Conservation (phyloP, 75 land plant species). For the Picea glauca region DNA sequence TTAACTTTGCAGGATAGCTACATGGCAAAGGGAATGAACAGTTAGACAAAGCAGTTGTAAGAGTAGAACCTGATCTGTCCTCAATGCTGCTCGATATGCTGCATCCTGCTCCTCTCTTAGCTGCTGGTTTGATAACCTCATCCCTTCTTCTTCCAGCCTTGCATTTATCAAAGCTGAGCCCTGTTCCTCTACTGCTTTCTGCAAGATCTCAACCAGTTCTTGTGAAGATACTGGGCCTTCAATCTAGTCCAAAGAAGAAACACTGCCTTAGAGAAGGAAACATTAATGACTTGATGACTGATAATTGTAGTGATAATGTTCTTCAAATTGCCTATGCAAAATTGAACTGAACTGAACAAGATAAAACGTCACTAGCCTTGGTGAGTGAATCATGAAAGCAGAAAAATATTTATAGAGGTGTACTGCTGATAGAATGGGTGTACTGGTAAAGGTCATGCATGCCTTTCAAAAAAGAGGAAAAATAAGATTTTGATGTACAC, state of each 20-base stretch:
- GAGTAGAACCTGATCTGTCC: conserved; percentile 31
- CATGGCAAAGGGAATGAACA: background rate
- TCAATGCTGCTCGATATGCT: conserved; percentile 37
- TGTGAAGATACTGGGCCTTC: conserved; percentile 51
- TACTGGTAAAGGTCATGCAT: background rate
- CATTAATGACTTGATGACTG: background rate
- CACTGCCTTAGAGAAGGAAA: background rate
- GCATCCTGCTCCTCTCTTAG: conserved; percentile 53
- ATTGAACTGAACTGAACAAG: background rate
- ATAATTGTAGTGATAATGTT: background rate
- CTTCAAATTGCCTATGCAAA: background rate
- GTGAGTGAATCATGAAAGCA: background rate
- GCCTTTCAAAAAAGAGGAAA: background rate
- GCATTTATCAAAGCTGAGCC: conserved; percentile 31
- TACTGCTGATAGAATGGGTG: background rate
- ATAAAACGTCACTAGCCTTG: background rate
- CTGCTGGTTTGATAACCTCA: conserved; percentile 18
- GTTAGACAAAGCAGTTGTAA: background rate
- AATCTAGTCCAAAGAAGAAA: conserved; percentile 22
- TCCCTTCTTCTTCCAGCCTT: conserved; percentile 18
- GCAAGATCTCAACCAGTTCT: conserved; percentile 48
- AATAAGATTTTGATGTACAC: background rate
- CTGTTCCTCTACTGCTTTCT: conserved; percentile 44
- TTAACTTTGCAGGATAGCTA: background rate
- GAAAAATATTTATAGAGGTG: background rate